These are phyloP conservation scores for Talaromyces sp. DNA, from an alignment of 2,329 filamentous ascomycete genomes.

Conservation along the genomic window DNA sequence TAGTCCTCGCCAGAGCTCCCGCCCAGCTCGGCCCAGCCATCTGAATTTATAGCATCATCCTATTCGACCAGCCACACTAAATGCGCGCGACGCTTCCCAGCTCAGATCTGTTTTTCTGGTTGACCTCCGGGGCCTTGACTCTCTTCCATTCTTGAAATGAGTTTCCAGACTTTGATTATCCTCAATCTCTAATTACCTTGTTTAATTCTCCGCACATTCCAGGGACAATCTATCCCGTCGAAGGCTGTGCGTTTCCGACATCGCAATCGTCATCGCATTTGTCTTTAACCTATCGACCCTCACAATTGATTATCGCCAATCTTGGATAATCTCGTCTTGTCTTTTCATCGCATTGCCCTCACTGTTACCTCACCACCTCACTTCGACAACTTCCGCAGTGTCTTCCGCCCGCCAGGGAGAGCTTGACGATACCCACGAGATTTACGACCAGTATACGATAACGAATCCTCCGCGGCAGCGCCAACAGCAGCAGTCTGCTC, in stretches of 20 bases:
- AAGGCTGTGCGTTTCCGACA: slow-evolving; percentile 1
- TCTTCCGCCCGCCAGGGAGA: slow-evolving; percentile 39
- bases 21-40: slow-evolving; percentile 36
- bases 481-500: slow-evolving; percentile 47
- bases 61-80: slow-evolving; percentile 24
- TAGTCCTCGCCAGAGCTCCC: slow-evolving; percentile 12
- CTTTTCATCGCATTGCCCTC: slow-evolving; percentile 34
- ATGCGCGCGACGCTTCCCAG: slow-evolving; percentile 6
- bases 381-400: slow-evolving; percentile 36
- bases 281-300: background rate
- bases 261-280: slow-evolving; percentile 8
- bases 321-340: background rate
- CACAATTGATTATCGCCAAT: background rate
- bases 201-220: slow-evolving; percentile 28
- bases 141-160: slow-evolving; percentile 13
- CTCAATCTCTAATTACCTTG: slow-evolving; percentile 20
- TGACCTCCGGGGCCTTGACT: background rate
- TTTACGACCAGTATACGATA: slow-evolving; percentile 49
- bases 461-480: slow-evolving; percentile 44
- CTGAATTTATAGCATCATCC: slow-evolving; percentile 31
- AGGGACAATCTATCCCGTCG: slow-evolving; percentile 6
- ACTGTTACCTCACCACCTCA: slow-evolving; percentile 24
- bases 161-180: slow-evolving; percentile 10
- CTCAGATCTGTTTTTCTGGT: background rate
- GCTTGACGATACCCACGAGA: slow-evolving; percentile 54